Base-by-base conservation (phyloP, 805 yeast genomes). In the Yarrowia sp. region DNA sequence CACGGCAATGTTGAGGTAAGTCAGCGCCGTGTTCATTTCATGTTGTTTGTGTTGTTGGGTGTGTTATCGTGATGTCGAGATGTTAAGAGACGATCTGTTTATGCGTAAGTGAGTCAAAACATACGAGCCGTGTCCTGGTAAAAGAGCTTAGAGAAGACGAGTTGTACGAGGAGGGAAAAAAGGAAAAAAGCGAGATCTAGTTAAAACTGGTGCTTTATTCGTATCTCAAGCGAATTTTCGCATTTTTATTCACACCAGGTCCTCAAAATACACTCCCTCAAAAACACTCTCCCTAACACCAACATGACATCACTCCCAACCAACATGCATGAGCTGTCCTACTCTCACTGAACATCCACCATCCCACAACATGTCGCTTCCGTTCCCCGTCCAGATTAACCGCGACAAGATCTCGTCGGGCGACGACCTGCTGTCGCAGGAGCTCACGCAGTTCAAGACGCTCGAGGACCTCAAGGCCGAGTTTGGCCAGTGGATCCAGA, bases 401-500 rank as follows among this genome's bases (percentile, higher is more conserved):
- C 18, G 61, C 22, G 47, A 38, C 12, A 16, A 19, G 13, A 38
- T 55, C 24, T 32, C 35, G n/a, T 38, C 61, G 10, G 61, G 38
- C 2, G 61, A 39, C 16, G 47, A 38, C 22, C 47, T 55, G 7
- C 8, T 55, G 14, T 27, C 46, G 8, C 46, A 38, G 16, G 47
- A 55, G 12, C 36, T 38, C 27, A 55, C 61, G n/a, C 61, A 55
- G 31, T 55, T 55, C 61, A 55, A 55, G 29, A 38, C 47, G 2
- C 61, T 55, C 18, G 61, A 55, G 14, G 61, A 55, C 10, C 61
- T 55, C 25, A 55, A 55, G 27, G 13, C 36, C 36, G 61, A 55
- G 27, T 55, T 55, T 8, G 38, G 47, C n/a, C 47, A 38, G 16
- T 55, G 61, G 61, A 39, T 38, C 7, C 61, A 55, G 36, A 39